Percentiles rank a stretch among this genome's conserved stretches.
phyloP scores from a whole-genome alignment of 768 basidiomycete species.

The Rhodotorula diobovata region DNA sequence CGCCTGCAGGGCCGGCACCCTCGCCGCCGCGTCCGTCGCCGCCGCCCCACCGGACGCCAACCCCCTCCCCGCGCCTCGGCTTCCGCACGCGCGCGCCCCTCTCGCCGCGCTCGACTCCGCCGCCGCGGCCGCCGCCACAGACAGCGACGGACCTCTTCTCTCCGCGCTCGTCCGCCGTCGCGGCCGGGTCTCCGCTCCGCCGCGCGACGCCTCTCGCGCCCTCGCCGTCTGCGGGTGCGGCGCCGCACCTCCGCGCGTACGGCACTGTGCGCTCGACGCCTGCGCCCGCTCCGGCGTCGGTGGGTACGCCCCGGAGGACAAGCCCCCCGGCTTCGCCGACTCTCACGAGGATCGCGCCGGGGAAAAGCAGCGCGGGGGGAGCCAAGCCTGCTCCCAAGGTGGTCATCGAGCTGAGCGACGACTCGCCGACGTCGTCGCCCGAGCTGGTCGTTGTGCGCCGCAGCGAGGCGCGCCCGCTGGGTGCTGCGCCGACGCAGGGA shows the following conservation, averaged over 20 bases:
- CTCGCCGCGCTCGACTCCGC: too few relatives aligned
- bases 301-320: too few relatives aligned
- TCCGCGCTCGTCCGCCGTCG: neutral
- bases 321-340: too few relatives aligned
- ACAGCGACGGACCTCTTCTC: neutral
- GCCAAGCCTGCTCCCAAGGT: neutral
- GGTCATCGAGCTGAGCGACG: conserved; percentile 1
- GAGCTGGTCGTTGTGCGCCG: neutral
- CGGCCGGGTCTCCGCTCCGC: neutral
- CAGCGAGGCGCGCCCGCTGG: neutral
- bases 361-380: too few relatives aligned
- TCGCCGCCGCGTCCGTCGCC: neutral
- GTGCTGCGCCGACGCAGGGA: neutral
- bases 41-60: neutral
- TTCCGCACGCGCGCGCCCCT: neutral
- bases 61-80: neutral
- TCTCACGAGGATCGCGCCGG: neutral
- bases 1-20: neutral
- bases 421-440: neutral
- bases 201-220: neutral
- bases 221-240: too few relatives aligned
- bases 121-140: neutral
- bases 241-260: neutral
- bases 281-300: too few relatives aligned
- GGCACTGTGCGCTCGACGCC: too few relatives aligned